Conservation (phyloP, 2,329 filamentous ascomycete species). For the Cordyceps cateniannulata region DNA sequence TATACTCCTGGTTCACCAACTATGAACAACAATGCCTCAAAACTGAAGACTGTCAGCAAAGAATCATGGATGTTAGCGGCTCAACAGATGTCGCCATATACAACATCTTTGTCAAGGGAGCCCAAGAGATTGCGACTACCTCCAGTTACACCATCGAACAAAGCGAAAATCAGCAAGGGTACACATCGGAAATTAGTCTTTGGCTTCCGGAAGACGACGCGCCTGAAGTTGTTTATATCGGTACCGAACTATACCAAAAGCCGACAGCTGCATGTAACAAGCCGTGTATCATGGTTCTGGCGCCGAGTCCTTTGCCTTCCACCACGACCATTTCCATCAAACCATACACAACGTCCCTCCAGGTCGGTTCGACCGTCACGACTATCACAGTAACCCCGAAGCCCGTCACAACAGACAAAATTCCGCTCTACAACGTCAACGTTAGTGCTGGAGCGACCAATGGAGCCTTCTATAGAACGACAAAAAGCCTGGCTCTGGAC, state of each 20-base stretch:
- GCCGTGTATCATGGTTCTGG: background rate
- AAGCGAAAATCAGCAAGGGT: background rate
- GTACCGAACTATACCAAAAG: background rate
- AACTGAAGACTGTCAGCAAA: constrained; percentile 40
- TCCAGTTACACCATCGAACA: background rate
- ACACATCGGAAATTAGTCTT: background rate
- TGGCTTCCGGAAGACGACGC: background rate
- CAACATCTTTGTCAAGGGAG: background rate
- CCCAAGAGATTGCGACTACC: background rate
- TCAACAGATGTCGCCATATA: constrained; percentile 14
- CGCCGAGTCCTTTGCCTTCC: constrained; percentile 12
- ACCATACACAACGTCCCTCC: background rate
- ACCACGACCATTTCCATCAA: background rate
- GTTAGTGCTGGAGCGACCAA: background rate
- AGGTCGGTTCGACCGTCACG: background rate
- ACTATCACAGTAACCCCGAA: background rate
- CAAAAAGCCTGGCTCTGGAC: background rate
- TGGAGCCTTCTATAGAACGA: background rate
- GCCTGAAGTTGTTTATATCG: background rate
- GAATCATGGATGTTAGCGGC: constrained; percentile 13
- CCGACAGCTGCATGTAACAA: background rate
- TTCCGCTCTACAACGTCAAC: background rate
- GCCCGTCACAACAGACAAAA: background rate
- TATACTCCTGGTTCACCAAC: constrained; percentile 58
- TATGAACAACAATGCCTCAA: constrained; percentile 38